A percentile compares a stretch with the other conserved stretches of the same genome.
phyloP scores from a whole-genome alignment of 257 asterid genomes.

The Cynanchum wilfordii region DNA sequence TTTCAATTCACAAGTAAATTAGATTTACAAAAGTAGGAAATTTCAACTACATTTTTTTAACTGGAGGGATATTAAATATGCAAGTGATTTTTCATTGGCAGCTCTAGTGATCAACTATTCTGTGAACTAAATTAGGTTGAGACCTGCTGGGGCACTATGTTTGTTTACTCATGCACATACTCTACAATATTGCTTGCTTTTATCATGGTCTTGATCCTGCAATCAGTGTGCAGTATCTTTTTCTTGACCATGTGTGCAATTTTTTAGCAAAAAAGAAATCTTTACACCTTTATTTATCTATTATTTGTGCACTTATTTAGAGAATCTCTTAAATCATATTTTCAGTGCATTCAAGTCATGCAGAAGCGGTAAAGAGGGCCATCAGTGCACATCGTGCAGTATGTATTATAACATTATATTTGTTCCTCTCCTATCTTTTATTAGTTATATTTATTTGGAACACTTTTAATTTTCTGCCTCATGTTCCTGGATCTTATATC shows the following conservation, averaged over 20 bases:
- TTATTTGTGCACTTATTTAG: neutral
- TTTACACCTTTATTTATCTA: neutral
- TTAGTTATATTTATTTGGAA: neutral
- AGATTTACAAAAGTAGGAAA: no score
- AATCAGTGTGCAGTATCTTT: neutral
- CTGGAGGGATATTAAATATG: neutral
- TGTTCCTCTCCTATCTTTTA: neutral
- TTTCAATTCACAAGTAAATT: no score
- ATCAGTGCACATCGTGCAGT: slow-evolving; percentile 48
- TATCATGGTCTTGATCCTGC: neutral
- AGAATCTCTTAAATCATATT: slow-evolving; percentile 20
- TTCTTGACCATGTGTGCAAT: neutral
- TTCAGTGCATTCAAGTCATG: slow-evolving; percentile 47
- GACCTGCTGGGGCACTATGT: neutral
- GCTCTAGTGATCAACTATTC: neutral
- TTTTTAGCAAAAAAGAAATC: neutral
- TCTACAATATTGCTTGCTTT: neutral
- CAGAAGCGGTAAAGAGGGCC: slow-evolving; percentile 53
- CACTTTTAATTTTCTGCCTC: neutral
- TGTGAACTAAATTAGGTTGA: neutral
- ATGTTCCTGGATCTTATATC: neutral
- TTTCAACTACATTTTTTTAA: no score
- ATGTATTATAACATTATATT: slow-evolving; percentile 19
- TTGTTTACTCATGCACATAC: no score
- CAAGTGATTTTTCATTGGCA: neutral